phyloP scores from a whole-genome alignment of 345 rosid genomes.

The Corchorus capsularis region DNA sequence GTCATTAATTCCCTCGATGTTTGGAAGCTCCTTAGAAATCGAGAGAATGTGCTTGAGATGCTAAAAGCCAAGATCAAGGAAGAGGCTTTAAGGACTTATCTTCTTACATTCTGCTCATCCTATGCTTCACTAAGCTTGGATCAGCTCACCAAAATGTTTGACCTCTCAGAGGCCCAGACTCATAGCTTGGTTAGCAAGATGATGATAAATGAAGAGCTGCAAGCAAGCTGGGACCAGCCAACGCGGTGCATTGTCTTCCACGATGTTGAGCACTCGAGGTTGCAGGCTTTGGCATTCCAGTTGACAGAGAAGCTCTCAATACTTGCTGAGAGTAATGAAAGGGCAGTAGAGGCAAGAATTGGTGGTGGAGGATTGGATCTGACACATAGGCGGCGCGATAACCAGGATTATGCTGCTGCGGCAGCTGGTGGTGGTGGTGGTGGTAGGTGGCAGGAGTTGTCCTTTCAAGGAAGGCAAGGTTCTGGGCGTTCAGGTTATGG shows the following conservation, averaged over 20 bases:
- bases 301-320: slow-evolving; percentile 67
- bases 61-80: slow-evolving; percentile 79
- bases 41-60: slow-evolving; percentile 64
- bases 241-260: slow-evolving; percentile 71
- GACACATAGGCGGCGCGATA: slow-evolving; percentile 60
- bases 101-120: slow-evolving; percentile 62
- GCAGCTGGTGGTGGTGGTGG: slow-evolving; percentile 45
- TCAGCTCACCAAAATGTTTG: slow-evolving; percentile 77
- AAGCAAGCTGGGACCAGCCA: slow-evolving; percentile 93
- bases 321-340: slow-evolving; percentile 77
- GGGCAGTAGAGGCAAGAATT: slow-evolving; percentile 68
- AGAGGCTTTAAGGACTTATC: slow-evolving; percentile 81
- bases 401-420: slow-evolving; percentile 54
- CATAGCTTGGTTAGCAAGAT: slow-evolving; percentile 79
- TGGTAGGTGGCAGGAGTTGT: slow-evolving; percentile 65
- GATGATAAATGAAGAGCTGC: slow-evolving; percentile 80
- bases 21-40: slow-evolving; percentile 73
- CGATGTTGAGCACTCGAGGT: slow-evolving; percentile 64
- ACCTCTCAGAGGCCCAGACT: slow-evolving; percentile 53
- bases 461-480: slow-evolving; percentile 69
- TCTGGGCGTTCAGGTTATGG: slow-evolving; percentile 47
- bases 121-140: slow-evolving; percentile 67
- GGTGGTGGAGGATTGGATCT: slow-evolving; percentile 77
- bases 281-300: slow-evolving; percentile 82
- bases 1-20: slow-evolving; percentile 70